Conservation (phyloP, 1,139 yeast genomes). For the Geotrichum cucujoidarum region DNA sequence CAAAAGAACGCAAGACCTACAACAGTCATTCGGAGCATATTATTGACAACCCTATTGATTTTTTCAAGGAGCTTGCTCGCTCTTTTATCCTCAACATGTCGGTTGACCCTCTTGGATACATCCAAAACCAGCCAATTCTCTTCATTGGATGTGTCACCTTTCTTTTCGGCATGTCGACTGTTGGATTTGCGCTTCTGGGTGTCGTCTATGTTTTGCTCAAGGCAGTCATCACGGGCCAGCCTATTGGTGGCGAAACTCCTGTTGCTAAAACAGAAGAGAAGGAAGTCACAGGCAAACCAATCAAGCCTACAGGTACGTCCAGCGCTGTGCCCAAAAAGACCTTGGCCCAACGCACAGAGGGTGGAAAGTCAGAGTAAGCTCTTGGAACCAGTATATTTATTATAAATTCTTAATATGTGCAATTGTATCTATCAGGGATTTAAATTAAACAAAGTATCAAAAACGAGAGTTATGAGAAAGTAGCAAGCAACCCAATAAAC, state of each 20-base stretch:
- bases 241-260: no score
- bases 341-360: no score
- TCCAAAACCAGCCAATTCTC: conserved; percentile 36
- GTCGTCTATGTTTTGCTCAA: conserved; percentile 22
- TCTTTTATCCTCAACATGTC: conserved; percentile 34
- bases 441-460: neutral
- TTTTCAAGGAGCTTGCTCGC: conserved; percentile 29
- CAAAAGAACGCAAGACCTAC: conserved; percentile 26
- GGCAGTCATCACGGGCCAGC: conserved; percentile 14
- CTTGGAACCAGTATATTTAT: no score
- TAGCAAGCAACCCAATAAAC: no score
- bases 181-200: conserved; percentile 30
- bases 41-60: conserved; percentile 37
- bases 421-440: neutral
- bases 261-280: conserved; percentile 21
- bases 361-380: no score
- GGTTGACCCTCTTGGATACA: conserved; percentile 33
- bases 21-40: conserved; percentile 29
- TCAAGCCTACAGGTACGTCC: no score
- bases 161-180: conserved; percentile 23
- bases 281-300: no score
- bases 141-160: conserved; percentile 31
- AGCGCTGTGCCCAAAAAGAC: no score
- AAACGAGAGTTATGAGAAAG: no score
- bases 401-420: no score